Evolutionary conservation across 1,139 yeast genomes (phyloP), one percentile per base, ranked within the genome.

Genomic region (Lodderomyces beijingensis): DNA sequence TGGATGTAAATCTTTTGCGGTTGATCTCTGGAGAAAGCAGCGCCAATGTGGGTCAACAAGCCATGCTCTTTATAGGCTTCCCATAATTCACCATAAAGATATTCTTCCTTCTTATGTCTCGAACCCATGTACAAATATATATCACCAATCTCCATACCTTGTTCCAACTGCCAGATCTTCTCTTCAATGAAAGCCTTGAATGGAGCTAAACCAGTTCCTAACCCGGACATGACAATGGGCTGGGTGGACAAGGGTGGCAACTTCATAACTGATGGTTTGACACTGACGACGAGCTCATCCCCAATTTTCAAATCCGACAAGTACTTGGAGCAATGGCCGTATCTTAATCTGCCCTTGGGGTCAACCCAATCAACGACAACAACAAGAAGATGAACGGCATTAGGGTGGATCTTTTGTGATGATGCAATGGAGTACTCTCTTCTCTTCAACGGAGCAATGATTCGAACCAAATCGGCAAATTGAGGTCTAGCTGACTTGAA

Each of bases 351-450:
- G 33, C 96, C 96, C 55, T 74, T 73, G 34, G 82, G 72, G 58
- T 89, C 96, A 36, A 79, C 70, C 98, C 98, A 91, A 59, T 89
- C 96, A 37, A 89, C 97, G 35, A 89, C 97, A 42, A 91, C 98
- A 57, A 91, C 79, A 53, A 91, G 74, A 53, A 91, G 67, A 55
- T 89, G 97, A 31, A 91, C 88, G 21, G 91, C 91, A 55, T 85
- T 86, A 38, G 91, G 86, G 62, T 89, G 97, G 48, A 85, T 70
- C 55, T 74, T 85, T 62, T 91, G 98, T 21, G 97, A 89, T 2
- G 96, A 88, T 4, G 98, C 97, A 60, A 91, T 91, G n/a, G 97
- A 89, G 57, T 91, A 91, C 62, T 91, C 98, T 69, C 98, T 84
- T 69, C 98, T 82, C 70, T 91, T 91, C 57, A 89, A 72, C 18